Base-by-base conservation (phyloP, 2,329 filamentous ascomycete species). In the Diaporthe citrichinensis region DNA sequence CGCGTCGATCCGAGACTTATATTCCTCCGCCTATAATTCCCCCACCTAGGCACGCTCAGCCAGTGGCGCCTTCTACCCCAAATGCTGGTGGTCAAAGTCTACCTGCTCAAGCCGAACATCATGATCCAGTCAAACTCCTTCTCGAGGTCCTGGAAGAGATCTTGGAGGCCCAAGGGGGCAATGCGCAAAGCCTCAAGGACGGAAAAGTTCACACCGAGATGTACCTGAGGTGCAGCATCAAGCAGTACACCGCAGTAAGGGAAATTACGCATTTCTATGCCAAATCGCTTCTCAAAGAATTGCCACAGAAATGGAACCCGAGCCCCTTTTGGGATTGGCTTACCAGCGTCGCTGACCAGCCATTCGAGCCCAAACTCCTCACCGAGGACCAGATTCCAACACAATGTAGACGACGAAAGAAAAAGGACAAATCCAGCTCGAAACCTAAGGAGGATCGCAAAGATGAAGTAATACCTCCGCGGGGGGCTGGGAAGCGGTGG, bases 261-360 rank as follows among this genome's bases (percentile, higher is more conserved):
- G 86, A 89, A 51, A 79, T 90, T 4, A 79, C 88, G 2, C 82
- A 85, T 17, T 89, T 87, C 76, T 87, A 88, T 72, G 84, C 87
- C 1, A 78, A 78, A 6, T 84, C 84, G 8, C 81, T 91, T 8
- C 77, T 87, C 1, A 72, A 80, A 2, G 77, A 76, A 4, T 79
- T 88, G 2, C 82, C 83, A 51, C 78, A 79, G 6, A 78, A 81
- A 28, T 88, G 85, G 78, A 77, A 79, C 4, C 73, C 74, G 0
- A 82, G 81, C 12, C 81, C 80, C 0, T 80, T 85, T 36, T 84
- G 81, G 46, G 17, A 74, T 1, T 87, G 82, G 80, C 80, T 89
- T 0, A 76, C 83, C 53, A 76, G 80, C 4, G 76, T 80, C 4
- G 79, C 83, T 0, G 59, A 80, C 6, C 46, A 81, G 2, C 80